phyloP scores from a whole-genome alignment of 352 stramenopile species.

The Pythium biforme region DNA sequence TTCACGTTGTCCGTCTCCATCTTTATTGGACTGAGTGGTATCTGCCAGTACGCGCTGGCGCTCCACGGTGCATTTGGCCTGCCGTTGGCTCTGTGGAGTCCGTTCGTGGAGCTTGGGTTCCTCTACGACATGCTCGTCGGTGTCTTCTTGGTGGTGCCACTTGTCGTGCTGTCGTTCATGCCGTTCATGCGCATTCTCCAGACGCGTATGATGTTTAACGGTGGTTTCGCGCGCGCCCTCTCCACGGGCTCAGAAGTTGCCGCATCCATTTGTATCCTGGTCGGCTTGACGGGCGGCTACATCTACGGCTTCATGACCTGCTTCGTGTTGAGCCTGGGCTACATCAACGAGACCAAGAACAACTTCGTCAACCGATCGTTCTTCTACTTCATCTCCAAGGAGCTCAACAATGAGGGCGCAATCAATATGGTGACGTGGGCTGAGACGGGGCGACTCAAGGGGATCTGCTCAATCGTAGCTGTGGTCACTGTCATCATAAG shows the following conservation, averaged over 20 bases:
- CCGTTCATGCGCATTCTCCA: conserved; percentile 88
- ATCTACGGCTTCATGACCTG: conserved; percentile 74
- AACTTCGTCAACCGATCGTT: conserved; percentile 83
- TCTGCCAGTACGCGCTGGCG: conserved; percentile 71
- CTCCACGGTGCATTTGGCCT: conserved; percentile 66
- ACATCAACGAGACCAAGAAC: conserved; percentile 67
- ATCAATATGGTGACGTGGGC: conserved; percentile 49
- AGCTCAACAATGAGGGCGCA: conserved; percentile 31
- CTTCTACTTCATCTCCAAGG: conserved; percentile 50
- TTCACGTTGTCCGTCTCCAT: conserved; percentile 69
- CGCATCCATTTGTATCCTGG: conserved; percentile 72
- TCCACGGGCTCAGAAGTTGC: conserved; percentile 81
- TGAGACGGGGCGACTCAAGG: conserved; percentile 57
- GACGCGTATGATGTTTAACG: conserved; percentile 87
- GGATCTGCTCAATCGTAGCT: conserved; percentile 45
- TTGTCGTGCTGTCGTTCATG: conserved; percentile 71
- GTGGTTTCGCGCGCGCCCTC: conserved; percentile 75
- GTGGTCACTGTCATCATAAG: conserved; percentile 52
- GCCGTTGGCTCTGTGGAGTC: conserved; percentile 62
- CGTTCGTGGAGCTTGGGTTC: conserved; percentile 74
- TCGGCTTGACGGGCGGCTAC: conserved; percentile 74
- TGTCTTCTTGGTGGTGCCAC: conserved; percentile 70
- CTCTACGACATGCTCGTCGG: conserved; percentile 86
- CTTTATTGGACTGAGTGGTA: conserved; percentile 64
- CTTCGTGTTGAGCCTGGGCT: conserved; percentile 68